phyloP scores from a whole-genome alignment of 2,329 filamentous ascomycete species.

The Nannizziopsis barbatae region DNA sequence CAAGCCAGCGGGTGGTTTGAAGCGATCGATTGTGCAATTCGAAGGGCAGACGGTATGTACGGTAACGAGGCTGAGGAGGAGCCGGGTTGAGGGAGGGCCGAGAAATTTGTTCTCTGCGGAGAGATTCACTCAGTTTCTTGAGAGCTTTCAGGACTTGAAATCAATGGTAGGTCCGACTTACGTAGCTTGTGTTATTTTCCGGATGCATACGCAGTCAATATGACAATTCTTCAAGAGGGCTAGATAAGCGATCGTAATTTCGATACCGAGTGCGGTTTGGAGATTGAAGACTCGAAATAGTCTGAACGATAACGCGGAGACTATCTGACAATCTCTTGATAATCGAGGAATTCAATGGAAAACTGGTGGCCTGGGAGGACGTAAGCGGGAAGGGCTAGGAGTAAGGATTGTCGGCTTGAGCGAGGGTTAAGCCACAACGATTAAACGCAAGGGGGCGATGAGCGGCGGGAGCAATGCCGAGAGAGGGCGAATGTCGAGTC shows the following conservation, averaged over 20 bases:
- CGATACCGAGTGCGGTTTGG: background rate
- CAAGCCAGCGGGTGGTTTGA: background rate
- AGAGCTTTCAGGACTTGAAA: background rate
- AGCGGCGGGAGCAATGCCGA: slow-evolving; percentile 16
- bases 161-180: background rate
- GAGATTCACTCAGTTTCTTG: background rate
- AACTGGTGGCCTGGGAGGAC: background rate
- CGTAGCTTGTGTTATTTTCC: background rate
- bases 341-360: background rate
- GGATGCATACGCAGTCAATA: background rate
- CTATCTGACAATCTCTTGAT: background rate
- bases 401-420: background rate
- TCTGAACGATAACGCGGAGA: background rate
- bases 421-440: background rate
- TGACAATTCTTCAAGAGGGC: background rate
- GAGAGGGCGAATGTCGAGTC: background rate
- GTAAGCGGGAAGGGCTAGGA: slow-evolving; percentile 1
- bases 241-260: too few species aligned
- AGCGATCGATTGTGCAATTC: background rate
- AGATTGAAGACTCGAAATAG: background rate
- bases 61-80: background rate
- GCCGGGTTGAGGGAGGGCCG: background rate
- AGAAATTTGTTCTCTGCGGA: background rate
- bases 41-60: background rate
- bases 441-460: slow-evolving; percentile 16